phyloP scores from a whole-genome alignment of 768 basidiomycete species.

The Xerocomellus amylosporus region DNA sequence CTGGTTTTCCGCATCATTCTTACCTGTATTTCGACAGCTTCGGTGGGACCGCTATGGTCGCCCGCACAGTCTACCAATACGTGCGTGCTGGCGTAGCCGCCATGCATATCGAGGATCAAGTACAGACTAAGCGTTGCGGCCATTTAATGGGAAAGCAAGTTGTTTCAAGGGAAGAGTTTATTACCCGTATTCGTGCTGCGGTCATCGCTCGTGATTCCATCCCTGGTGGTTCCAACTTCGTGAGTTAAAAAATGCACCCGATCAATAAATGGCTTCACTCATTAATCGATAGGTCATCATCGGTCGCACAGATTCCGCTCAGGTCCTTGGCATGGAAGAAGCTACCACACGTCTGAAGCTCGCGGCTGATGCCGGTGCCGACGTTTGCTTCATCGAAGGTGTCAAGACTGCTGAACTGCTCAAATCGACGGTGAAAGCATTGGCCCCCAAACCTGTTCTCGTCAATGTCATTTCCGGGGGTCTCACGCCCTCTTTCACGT shows the following conservation, averaged over 20 bases:
- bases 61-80: slow-evolving; percentile 73
- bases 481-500: slow-evolving; percentile 71
- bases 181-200: slow-evolving; percentile 73
- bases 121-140: slow-evolving; percentile 77
- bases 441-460: slow-evolving; percentile 74
- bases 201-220: slow-evolving; percentile 74
- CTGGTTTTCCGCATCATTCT: slow-evolving; percentile 5
- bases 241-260: slow-evolving; percentile 28
- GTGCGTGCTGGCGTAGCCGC: slow-evolving; percentile 67
- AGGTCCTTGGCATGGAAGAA: slow-evolving; percentile 78
- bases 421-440: slow-evolving; percentile 57
- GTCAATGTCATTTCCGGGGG: slow-evolving; percentile 81
- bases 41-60: slow-evolving; percentile 72
- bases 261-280: neutral
- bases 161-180: slow-evolving; percentile 72
- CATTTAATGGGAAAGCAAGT: slow-evolving; percentile 81
- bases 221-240: slow-evolving; percentile 73
- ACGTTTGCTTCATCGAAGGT: slow-evolving; percentile 81
- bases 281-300: slow-evolving; percentile 52
- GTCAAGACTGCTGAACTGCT: slow-evolving; percentile 67
- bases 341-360: slow-evolving; percentile 63
- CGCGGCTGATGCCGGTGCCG: slow-evolving; percentile 70
- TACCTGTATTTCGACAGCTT: slow-evolving; percentile 37
- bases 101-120: slow-evolving; percentile 80
- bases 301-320: slow-evolving; percentile 75